phyloP scores from a whole-genome alignment of 176 grass and related monocot species.

The Eragrostis nindensis region DNA sequence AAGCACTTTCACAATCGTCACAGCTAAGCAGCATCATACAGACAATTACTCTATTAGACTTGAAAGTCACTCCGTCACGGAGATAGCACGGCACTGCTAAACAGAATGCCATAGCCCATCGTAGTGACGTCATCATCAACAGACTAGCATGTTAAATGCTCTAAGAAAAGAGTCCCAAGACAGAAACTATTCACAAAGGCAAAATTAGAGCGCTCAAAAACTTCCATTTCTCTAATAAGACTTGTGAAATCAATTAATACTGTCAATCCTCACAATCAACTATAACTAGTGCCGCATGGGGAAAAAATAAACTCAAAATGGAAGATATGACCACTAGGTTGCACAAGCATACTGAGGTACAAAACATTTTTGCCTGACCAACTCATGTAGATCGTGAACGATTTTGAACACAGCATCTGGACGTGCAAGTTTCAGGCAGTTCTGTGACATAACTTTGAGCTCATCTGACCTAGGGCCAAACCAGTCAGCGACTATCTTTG shows the following conservation, averaged over 20 bases:
- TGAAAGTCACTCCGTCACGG: neutral
- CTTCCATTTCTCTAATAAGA: constrained; percentile 28
- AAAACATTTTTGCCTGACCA: constrained; percentile 74
- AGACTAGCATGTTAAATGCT: neutral
- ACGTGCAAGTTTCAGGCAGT: constrained; percentile 76
- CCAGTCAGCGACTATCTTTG: constrained; percentile 78
- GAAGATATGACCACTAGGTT: constrained; percentile 42
- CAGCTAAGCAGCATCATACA: neutral
- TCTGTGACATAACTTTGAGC: constrained; percentile 80
- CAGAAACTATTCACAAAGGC: neutral
- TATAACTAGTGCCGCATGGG: constrained; percentile 44
- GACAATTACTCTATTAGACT: neutral
- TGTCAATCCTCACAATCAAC: constrained; percentile 43
- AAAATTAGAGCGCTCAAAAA: neutral
- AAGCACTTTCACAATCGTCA: neutral
- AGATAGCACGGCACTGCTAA: neutral
- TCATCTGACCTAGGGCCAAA: constrained; percentile 86
- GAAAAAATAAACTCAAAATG: neutral
- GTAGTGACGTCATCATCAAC: neutral
- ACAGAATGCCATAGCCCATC: neutral
- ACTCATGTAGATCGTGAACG: constrained; percentile 94
- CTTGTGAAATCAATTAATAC: constrained; percentile 42
- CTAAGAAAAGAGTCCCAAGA: neutral
- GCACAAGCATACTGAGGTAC: constrained; percentile 63
- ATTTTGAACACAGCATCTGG: constrained; percentile 96